A percentile compares a stretch with the other conserved stretches of the same genome.
Evolutionary conservation across 2,329 filamentous ascomycete species (phyloP).

Genomic region (Dryadomyces sulphureus): DNA sequence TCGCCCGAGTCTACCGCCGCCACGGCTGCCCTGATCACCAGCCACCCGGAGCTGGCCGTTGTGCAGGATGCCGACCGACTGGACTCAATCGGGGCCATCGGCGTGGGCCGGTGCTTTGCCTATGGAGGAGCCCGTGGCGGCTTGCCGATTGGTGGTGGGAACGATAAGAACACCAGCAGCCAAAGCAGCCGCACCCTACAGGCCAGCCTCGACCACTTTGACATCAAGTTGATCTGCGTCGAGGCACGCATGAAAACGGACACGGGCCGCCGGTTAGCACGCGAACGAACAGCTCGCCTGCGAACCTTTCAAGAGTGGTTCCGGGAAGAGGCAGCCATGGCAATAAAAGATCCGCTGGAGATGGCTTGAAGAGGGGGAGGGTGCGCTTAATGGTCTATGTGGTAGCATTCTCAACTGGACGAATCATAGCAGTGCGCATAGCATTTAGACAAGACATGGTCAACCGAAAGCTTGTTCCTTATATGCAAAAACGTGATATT

Average conservation of each 20-base stretch:
- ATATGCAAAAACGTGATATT: no score
- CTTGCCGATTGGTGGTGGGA: no score
- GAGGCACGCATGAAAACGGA: constrained; percentile 50
- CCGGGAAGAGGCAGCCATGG: constrained; percentile 29
- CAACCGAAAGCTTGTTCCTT: no score
- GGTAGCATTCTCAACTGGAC: no score
- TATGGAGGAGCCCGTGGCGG: constrained; percentile 52
- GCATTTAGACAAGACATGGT: no score
- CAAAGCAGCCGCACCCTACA: constrained; percentile 32
- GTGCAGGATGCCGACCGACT: constrained; percentile 88
- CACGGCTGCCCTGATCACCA: constrained; percentile 45
- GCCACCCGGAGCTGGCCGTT: constrained; percentile 61
- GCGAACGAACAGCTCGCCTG: constrained; percentile 37
- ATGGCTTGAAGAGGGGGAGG: not conserved
- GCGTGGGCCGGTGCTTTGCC: constrained; percentile 64
- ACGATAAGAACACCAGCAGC: not conserved
- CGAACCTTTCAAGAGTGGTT: constrained; percentile 42
- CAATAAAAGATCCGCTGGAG: constrained; percentile 1
- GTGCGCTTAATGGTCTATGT: no score
- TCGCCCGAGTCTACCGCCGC: constrained; percentile 49
- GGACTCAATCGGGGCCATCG: constrained; percentile 81
- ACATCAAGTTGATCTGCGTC: constrained; percentile 56
- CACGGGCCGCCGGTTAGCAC: constrained; percentile 36
- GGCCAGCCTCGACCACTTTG: constrained; percentile 59
- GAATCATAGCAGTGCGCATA: no score